Conservation (phyloP, 73 alveolate genomes). For the Tetrahymena thermophila region DNA sequence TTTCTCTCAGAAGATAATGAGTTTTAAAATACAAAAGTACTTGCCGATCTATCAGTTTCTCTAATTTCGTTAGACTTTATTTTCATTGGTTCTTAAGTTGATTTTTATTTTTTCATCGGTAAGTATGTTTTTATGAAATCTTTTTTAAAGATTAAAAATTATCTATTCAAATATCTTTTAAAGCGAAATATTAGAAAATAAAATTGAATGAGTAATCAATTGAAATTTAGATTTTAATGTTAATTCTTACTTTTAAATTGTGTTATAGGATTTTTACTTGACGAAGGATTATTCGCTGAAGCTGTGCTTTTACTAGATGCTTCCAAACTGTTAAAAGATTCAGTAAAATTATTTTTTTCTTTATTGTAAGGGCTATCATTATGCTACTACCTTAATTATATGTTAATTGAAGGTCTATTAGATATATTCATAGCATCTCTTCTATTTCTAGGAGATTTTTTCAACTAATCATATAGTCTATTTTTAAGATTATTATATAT, state of each 20-base stretch:
- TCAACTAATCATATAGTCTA: not conserved
- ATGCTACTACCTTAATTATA: not conserved
- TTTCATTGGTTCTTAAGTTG: not conserved
- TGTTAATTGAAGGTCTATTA: not conserved
- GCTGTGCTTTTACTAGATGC: not conserved
- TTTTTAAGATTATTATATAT: not conserved
- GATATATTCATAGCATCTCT: not conserved
- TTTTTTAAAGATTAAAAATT: not conserved
- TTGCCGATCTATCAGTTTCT: not conserved
- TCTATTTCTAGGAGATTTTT: not conserved
- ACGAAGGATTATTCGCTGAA: not conserved
- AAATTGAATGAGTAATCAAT: too few species aligned
- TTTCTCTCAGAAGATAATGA: not conserved
- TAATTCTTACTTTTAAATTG: not conserved
- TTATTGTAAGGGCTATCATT: not conserved
- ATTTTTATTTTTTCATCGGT: not conserved
- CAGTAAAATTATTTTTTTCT: not conserved
- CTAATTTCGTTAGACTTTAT: not conserved
- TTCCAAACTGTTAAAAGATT: not conserved
- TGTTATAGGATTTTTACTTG: not conserved
- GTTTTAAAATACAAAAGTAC: not conserved
- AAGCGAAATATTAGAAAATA: too few species aligned
- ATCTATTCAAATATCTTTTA: not conserved
- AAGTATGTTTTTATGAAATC: not conserved
- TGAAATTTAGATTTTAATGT: too few species aligned